Percentiles rank a stretch among this genome's conserved stretches.
These are phyloP conservation scores for Oropetium thomaeum DNA, from an alignment of 176 grass and related monocot species.

Conservation along the genomic window DNA sequence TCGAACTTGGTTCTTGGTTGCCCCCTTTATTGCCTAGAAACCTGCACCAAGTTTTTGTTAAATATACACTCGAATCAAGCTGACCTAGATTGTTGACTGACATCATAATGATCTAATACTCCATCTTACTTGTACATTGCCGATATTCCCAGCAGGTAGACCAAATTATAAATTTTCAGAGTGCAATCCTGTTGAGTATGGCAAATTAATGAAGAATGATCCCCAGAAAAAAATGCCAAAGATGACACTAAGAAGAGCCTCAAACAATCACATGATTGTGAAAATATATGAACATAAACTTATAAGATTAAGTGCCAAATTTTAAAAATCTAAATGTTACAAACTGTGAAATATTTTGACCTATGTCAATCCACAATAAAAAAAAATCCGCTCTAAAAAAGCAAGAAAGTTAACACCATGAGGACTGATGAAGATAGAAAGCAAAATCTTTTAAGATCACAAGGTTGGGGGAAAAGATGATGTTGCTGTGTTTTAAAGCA, in stretches of 20 bases:
- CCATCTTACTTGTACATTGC: conserved; percentile 67
- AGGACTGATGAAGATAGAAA: neutral
- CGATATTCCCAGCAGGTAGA: conserved; percentile 61
- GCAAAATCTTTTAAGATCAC: neutral
- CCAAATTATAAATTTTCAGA: conserved; percentile 62
- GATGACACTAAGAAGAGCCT: conserved; percentile 32
- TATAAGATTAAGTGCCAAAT: neutral
- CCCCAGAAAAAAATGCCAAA: conserved; percentile 46
- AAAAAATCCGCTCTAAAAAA: neutral
- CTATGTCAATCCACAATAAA: neutral
- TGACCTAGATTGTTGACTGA: conserved; percentile 45
- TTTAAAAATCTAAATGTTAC: neutral
- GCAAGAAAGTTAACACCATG: neutral
- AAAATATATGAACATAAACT: neutral
- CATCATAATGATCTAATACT: conserved; percentile 69
- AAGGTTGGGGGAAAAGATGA: neutral
- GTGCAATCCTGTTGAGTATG: conserved; percentile 69
- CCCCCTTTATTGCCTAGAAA: conserved; percentile 51
- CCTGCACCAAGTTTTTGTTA: conserved; percentile 60
- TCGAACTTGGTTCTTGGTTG: conserved; percentile 52
- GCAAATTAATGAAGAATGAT: conserved; percentile 60
- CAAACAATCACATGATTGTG: conserved; percentile 15
- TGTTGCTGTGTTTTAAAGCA: neutral
- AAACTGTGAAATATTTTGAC: neutral
- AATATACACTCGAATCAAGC: conserved; percentile 55